Evolutionary conservation across 331 rosid species (phyloP).

Genomic region (Spiraea crenata): DNA sequence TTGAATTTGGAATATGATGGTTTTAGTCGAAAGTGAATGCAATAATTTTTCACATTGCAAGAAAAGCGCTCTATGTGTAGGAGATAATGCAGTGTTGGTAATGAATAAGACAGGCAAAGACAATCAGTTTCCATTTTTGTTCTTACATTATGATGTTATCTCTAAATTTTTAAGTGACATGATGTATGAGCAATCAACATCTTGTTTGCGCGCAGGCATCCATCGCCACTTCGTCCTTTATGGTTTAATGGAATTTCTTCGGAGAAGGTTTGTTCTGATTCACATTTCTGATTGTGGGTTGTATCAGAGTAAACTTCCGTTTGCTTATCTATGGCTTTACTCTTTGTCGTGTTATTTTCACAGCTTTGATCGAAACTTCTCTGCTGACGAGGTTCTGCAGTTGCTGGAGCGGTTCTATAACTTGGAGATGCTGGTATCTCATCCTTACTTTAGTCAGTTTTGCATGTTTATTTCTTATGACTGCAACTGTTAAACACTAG

Average conservation of each 20-base stretch:
- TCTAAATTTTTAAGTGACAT: neutral
- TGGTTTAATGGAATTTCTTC: constrained; percentile 91
- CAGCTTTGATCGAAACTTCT: constrained; percentile 80
- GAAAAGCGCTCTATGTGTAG: neutral
- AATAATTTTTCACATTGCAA: neutral
- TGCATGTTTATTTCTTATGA: neutral
- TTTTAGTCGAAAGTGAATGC: constrained; percentile 1
- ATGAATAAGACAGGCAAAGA: constrained; percentile 1
- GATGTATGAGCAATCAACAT: neutral
- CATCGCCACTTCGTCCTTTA: constrained; percentile 91
- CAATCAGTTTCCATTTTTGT: constrained; percentile 15
- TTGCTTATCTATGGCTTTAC: constrained; percentile 12
- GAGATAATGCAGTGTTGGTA: constrained; percentile 17
- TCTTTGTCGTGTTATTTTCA: constrained; percentile 22
- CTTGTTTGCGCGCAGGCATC: constrained; percentile 52
- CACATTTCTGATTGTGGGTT: constrained; percentile 7
- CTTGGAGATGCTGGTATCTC: constrained; percentile 84
- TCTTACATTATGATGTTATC: neutral
- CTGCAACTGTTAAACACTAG: neutral
- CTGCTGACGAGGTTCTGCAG: constrained; percentile 90
- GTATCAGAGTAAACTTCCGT: constrained; percentile 5
- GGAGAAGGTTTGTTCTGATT: constrained; percentile 61
- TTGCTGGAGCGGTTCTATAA: constrained; percentile 95
- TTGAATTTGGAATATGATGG: neutral
- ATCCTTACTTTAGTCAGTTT: constrained; percentile 8